Evolutionary conservation across 129 eudicot species (phyloP), one percentile per base, ranked within the genome.

Genomic region (Helichrysum umbraculigerum): DNA sequence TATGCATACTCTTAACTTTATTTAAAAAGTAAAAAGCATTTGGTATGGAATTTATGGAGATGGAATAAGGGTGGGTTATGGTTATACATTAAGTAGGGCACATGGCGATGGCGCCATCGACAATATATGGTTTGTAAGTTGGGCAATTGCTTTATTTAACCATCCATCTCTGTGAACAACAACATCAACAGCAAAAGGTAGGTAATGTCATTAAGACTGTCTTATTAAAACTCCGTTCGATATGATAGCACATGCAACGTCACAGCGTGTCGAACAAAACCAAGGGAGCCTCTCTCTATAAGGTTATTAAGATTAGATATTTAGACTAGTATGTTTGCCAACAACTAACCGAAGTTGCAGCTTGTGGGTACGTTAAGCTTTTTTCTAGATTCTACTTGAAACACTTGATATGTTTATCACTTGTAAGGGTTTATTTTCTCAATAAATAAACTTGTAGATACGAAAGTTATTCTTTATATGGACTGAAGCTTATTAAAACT

Each of bases 111-210:
- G 28, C 28, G 74, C 25, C 57, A 76, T 9, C 3, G 66, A 37
- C 62, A 57, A 9, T 16, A 47, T 54, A 52, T 22, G 66, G 74
- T 67, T 76, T 76, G 57, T 68, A 67, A 66, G 29, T 35, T 52
- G 66, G 68, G 81, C 22, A 76, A 67, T 66, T 35, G 59, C 81
- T 76, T 76, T 76, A 67, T 22, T 32, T 74, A 76, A 66, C 68
- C 17, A 33, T 75, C 79, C 37, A 52, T 47, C 19, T 66, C 66
- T 76, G 68, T 54, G 74, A 68, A 61, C 64, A 12, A 1, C 25
- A 54, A 67, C 41, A 17, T 37, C 80, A 76, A 66, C 29, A 6
- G 62, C 2, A 21, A 25, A 57, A n/a, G 28, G 62, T 57, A 57
- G 62, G 62, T 21, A 19, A 56, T 56, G 11, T 10, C 25, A 56